Percentiles rank a stretch among this genome's conserved stretches.
Conservation (phyloP, 352 stramenopile species). For the Halophytophthora batemanensis region DNA sequence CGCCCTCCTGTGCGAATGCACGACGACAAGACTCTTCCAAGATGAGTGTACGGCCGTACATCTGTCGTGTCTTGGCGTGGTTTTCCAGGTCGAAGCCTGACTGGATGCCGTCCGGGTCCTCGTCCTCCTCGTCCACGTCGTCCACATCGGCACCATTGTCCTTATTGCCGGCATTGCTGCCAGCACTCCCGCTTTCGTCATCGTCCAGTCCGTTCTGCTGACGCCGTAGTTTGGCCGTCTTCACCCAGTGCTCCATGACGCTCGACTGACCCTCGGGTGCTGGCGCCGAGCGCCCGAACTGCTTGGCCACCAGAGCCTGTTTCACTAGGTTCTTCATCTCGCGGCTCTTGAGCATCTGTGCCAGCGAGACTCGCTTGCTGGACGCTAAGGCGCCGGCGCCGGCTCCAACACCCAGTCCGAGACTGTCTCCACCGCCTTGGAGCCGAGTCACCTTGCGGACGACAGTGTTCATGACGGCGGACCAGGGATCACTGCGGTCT, state of each 20-base stretch:
- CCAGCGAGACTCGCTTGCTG: constrained; percentile 33
- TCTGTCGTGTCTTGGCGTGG: constrained; percentile 18
- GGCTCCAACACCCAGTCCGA: background rate
- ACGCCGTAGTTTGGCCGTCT: constrained; percentile 35
- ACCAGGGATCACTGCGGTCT: constrained; percentile 26
- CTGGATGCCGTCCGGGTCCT: constrained; percentile 31
- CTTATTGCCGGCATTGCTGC: background rate
- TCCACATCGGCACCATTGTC: constrained; percentile 16
- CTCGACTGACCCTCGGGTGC: constrained; percentile 30
- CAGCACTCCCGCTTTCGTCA: constrained; percentile 5
- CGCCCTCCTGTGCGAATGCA: constrained; percentile 42
- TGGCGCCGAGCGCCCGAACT: constrained; percentile 1
- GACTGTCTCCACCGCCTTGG: background rate
- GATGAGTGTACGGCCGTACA: constrained; percentile 62
- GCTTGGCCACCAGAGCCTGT: constrained; percentile 35
- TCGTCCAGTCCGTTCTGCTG: constrained; percentile 20
- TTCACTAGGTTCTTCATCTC: constrained; percentile 63
- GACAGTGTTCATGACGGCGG: constrained; percentile 27
- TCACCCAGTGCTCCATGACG: constrained; percentile 65
- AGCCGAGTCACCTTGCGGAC: constrained; percentile 11
- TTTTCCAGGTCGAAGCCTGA: constrained; percentile 45
- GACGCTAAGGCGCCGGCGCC: constrained; percentile 1
- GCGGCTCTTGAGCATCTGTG: constrained; percentile 47
- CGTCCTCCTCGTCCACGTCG: constrained; percentile 11
- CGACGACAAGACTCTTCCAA: constrained; percentile 68